Evolutionary conservation across 306 rosid species (phyloP), one percentile per base, ranked within the genome.

Genomic region (Castanea mollissima): DNA sequence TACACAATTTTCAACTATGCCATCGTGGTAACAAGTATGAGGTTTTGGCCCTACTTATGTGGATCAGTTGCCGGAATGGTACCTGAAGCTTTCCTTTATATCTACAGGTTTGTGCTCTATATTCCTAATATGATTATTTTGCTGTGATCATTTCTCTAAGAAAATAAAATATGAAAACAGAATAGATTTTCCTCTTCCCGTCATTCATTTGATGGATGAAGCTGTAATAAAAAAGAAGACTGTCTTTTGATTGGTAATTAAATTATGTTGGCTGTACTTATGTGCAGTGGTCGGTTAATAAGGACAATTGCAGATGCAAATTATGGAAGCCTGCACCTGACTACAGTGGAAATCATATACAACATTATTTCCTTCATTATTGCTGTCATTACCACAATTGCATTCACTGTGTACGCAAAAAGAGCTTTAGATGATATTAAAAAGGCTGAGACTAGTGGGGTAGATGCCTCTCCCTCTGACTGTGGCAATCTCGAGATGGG

Each of bases 1-100:
- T 96, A 96, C 83, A 93, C 99, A 80, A 96, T 96, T 78, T 96
- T 96, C 87, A 96, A 96, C 77, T 96, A 96, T 69, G 99, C 99
- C 38, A 77, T 96, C 57, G 98, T 90, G 15, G 97, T 93, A 62
- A 96, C 99, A 84, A 89, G 87, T 77, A 93, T 96, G 99, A 87
- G 63, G 77, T 93, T 96, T 85, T 91, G 97, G 98, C 99, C 99
- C 65, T 96, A 96, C 83, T 80, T 96, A 21, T 89, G 94, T 63
- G 99, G 99, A 80, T 96, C 99, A 52, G 68, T 96, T 77, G 88
- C 97, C 5, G 98, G 99, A 85, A 96, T 96, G 99, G 87, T 96
- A 44, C 99, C 99, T 60, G 99, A 96, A 85, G 94, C 99, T 59
- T 96, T 91, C 92, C 76, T 96, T 78, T 96, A 96, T 87, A 96